These are phyloP conservation scores for Rhizodiscina lignyota DNA, from an alignment of 495 filamentous ascomycete species.

Conservation along the genomic window DNA sequence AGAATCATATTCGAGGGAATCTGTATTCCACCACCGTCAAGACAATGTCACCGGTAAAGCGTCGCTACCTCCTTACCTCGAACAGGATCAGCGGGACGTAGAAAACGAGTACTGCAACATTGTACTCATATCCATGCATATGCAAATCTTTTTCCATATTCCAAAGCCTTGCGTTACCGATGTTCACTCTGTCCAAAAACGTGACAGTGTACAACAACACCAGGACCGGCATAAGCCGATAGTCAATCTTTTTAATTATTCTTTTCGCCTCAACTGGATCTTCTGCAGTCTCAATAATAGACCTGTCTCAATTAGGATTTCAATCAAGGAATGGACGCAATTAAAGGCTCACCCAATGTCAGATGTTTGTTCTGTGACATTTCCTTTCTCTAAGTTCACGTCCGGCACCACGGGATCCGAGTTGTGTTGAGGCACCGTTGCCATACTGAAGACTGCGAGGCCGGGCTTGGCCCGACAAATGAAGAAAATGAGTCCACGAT, in stretches of 20 bases:
- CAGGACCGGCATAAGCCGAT: slow-evolving; percentile 25
- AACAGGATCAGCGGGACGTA: slow-evolving; percentile 1
- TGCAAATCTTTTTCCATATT: slow-evolving; percentile 1
- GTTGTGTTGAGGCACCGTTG: no score
- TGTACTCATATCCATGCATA: slow-evolving; percentile 5
- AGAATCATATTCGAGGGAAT: background rate
- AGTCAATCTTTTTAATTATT: slow-evolving; percentile 8
- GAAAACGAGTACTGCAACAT: slow-evolving; percentile 4
- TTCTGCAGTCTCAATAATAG: background rate
- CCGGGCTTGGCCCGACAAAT: no score
- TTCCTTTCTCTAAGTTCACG: no score
- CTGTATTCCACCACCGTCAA: background rate
- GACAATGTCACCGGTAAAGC: background rate
- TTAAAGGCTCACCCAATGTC: no score
- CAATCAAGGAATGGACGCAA: no score
- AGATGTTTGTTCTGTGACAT: no score
- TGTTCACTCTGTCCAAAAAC: slow-evolving; percentile 28
- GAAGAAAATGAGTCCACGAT: no score
- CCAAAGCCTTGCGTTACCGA: slow-evolving; percentile 6
- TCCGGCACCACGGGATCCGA: no score
- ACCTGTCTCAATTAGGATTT: no score
- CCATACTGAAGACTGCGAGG: no score
- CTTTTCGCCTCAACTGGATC: slow-evolving; percentile 7
- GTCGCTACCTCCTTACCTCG: no score
- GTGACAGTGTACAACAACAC: slow-evolving; percentile 23